phyloP scores from a whole-genome alignment of 441 rosid species.

The Pelargonium fulgidum region DNA sequence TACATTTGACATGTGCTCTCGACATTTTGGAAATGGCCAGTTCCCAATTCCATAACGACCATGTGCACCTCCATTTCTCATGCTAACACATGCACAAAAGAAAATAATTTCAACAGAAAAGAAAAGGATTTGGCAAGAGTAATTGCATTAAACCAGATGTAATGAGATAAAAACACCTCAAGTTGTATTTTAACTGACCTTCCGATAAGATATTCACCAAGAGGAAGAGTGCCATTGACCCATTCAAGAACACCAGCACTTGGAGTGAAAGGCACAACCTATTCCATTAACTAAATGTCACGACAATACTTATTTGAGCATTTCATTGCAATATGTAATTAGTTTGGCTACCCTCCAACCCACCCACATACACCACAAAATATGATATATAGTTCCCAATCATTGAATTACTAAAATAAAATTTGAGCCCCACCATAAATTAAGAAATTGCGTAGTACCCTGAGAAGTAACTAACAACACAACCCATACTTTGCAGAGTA shows the following conservation, averaged over 20 bases:
- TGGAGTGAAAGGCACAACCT: conserved; percentile 98
- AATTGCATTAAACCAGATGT: conserved; percentile 13
- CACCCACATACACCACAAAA: not conserved
- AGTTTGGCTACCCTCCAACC: not conserved
- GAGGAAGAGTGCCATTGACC: conserved; percentile 97
- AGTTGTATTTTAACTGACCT: conserved; percentile 43
- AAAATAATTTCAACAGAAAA: conserved; percentile 4
- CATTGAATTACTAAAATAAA: not conserved
- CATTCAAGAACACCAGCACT: conserved; percentile 99
- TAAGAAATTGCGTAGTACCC: not conserved
- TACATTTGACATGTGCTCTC: conserved; percentile 72
- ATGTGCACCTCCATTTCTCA: conserved; percentile 84
- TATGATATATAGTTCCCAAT: not conserved
- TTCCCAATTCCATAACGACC: conserved; percentile 77
- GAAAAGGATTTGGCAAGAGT: not conserved
- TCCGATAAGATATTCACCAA: conserved; percentile 92
- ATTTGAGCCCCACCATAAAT: not conserved
- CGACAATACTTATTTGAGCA: not conserved
- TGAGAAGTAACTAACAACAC: not conserved
- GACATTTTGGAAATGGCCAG: conserved; percentile 79
- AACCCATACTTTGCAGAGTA: not conserved
- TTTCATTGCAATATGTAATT: not conserved
- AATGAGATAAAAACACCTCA: conserved; percentile 10
- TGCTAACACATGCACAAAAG: conserved; percentile 42
- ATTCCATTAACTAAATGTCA: conserved; percentile 21